Base-by-base conservation (phyloP, 495 filamentous ascomycete genomes). In the Podospora sp. region DNA sequence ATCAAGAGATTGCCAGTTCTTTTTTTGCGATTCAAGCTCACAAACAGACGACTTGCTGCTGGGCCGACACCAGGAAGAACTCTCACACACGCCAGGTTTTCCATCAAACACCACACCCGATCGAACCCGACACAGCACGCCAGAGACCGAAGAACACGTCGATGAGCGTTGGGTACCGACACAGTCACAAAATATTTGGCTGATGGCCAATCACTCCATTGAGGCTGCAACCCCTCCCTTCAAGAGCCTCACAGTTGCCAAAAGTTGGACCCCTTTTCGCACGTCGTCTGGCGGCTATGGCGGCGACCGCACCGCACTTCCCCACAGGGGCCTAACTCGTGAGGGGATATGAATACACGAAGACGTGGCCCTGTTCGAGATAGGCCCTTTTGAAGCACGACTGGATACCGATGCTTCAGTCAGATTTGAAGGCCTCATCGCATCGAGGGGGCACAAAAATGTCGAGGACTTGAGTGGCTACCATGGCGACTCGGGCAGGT, bases 391-490 rank as follows among this genome's bases (percentile, higher is more conserved):
- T 4, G 16, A n/a, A n/a, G n/a, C n/a, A n/a, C n/a, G n/a, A n/a
- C n/a, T n/a, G n/a, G n/a, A n/a, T n/a, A n/a, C n/a, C n/a, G n/a
- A n/a, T n/a, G n/a, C n/a, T n/a, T n/a, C n/a, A n/a, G n/a, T n/a
- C n/a, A n/a, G n/a, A n/a, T n/a, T 53, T n/a, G 50, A 53, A 6
- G 50, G 50, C 21, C 50, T 53, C 50, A 53, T 53, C 21, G 50
- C 50, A 53, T 53, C n/a, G 6, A 18, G 50, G 50, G 6, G 50
- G 50, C 5, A 18, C 50, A 18, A 6, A 5, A 18, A 53, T 22
- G n/a, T n/a, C n/a, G n/a, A 53, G 50, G 50, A 53, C 6, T 7
- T 53, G 50, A 22, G 16, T 6, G 50, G 50, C 16, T 53, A n/a
- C n/a, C n/a, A n/a, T n/a, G n/a, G 50, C 6, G 50, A 53, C 33